Base-by-base conservation (phyloP, 129 eudicot species). In the Oenanthe sinensis region DNA sequence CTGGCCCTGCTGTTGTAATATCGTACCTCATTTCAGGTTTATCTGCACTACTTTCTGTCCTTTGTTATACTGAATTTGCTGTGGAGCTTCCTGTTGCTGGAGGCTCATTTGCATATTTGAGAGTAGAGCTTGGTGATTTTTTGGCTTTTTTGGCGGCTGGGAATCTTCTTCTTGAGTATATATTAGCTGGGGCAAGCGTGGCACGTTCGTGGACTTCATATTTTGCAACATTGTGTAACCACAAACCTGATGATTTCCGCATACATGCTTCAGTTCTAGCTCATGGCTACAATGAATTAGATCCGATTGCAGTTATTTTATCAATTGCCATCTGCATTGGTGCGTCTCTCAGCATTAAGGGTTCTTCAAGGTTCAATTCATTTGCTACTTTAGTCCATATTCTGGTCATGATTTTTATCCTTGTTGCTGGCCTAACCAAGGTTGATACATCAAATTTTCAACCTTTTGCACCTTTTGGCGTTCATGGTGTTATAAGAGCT, bases 161-260 rank as follows among this genome's bases (percentile, higher is more conserved):
- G 14, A 93, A 93, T 85, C 87, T 93, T 78, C 86, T 93, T 24
- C 83, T 93, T 6, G 97, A 93, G 81, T 93, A 89, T 63, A 84
- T 89, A 3, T 82, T 93, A 8, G 84, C 91, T 16, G 92, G 97
- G 40, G 98, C 98, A 2, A 94, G 92, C 3, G 97, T 93, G 80
- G 97, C 98, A 1, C 91, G 98, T n/a, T 82, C 97, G 2, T 93
- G 98, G 98, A 93, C 98, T 7, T 83, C 94, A 48, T 93, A 93
- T 84, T 87, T 93, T 65, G 94, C 98, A 71, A 84, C 96, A 8
- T 88, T 93, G 6, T 84, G 88, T 75, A 77, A 79, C 89, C 68
- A 89, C 50, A 0, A 83, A 0, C 88, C 96, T 0, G 46, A 74
- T 1, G 87, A 89, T 19, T 90, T 93, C 55, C 97, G 90, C 17